Evolutionary conservation across 805 yeast genomes (phyloP).

Genomic region (Naumovozyma castellii): DNA sequence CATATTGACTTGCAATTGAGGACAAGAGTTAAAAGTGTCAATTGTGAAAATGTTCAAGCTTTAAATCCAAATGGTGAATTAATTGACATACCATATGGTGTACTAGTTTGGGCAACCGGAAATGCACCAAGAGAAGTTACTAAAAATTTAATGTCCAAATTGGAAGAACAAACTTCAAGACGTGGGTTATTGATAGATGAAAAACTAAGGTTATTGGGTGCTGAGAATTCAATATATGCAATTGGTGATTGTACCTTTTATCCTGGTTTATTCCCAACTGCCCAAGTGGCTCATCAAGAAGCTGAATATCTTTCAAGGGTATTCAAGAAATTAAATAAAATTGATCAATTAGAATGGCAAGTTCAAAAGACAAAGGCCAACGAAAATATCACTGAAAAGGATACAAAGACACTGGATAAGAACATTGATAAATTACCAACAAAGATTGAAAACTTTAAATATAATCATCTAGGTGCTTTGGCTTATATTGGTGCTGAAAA

Average conservation of each 20-base stretch:
- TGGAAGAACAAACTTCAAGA: conserved; percentile 73
- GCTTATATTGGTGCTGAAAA: conserved; percentile 90
- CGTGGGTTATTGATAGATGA: conserved; percentile 86
- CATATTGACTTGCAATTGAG: conserved; percentile 69
- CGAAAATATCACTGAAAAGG: conserved; percentile 25
- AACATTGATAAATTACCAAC: conserved; percentile 35
- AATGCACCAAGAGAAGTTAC: conserved; percentile 79
- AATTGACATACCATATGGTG: conserved; percentile 83
- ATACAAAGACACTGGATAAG: conserved; percentile 35
- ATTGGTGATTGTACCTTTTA: conserved; percentile 89
- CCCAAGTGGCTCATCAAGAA: conserved; percentile 94
- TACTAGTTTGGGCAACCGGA: conserved; percentile 96
- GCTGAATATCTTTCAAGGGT: conserved; percentile 71
- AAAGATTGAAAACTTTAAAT: conserved; percentile 55
- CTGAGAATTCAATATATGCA: conserved; percentile 67
- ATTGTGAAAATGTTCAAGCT: conserved; percentile 59
- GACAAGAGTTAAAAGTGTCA: conserved; percentile 84
- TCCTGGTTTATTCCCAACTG: conserved; percentile 88
- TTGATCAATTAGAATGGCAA: conserved; percentile 42
- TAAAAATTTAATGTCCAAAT: conserved; percentile 51
- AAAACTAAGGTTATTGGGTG: conserved; percentile 71
- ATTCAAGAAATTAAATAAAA: conserved; percentile 54
- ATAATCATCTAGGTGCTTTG: conserved; percentile 83
- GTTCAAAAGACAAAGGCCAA: conserved; percentile 31
- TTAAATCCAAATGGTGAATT: conserved; percentile 54